A percentile compares a stretch with the other conserved stretches of the same genome.
phyloP scores from a whole-genome alignment of 2,329 filamentous ascomycete genomes.

The Teratosphaeriaceae sp. region DNA sequence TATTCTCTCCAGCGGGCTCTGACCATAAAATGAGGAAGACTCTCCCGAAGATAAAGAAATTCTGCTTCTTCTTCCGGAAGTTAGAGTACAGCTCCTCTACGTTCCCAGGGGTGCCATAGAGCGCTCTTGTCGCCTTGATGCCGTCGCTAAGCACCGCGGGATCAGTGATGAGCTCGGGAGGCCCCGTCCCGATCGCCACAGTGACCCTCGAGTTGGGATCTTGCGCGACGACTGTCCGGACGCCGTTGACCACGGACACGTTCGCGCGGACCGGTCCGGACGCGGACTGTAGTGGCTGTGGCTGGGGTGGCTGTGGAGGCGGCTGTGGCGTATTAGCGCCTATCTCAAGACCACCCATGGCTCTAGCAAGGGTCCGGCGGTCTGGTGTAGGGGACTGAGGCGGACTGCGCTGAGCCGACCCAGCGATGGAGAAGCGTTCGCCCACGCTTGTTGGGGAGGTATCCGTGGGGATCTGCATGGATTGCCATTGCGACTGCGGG shows the following conservation, averaged over 20 bases:
- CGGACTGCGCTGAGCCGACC: neutral
- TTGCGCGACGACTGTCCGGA: neutral
- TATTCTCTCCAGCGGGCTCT: constrained; percentile 15
- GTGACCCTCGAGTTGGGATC: constrained; percentile 5
- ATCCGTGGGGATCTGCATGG: too few relatives aligned
- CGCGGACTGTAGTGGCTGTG: neutral
- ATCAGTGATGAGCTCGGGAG: constrained; percentile 9
- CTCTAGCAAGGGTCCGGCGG: neutral
- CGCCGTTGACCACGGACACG: neutral
- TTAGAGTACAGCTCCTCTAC: constrained; percentile 7
- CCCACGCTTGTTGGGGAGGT: too few relatives aligned
- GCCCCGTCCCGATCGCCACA: constrained; percentile 4
- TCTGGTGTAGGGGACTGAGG: neutral
- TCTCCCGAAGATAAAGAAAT: constrained; percentile 14
- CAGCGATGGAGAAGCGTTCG: too few relatives aligned
- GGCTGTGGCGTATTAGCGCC: neutral
- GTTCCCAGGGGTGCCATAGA: neutral
- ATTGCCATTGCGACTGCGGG: too few relatives aligned
- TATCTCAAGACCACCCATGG: neutral
- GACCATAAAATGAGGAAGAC: constrained; percentile 19
- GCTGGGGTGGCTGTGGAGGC: neutral
- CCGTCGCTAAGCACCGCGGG: constrained; percentile 1
- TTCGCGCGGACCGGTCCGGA: neutral
- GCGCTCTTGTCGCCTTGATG: neutral
- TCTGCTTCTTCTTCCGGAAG: neutral